Evolutionary conservation across 1,139 yeast species (phyloP).

Genomic region (Hemisphaericaspora xylanilytica): DNA sequence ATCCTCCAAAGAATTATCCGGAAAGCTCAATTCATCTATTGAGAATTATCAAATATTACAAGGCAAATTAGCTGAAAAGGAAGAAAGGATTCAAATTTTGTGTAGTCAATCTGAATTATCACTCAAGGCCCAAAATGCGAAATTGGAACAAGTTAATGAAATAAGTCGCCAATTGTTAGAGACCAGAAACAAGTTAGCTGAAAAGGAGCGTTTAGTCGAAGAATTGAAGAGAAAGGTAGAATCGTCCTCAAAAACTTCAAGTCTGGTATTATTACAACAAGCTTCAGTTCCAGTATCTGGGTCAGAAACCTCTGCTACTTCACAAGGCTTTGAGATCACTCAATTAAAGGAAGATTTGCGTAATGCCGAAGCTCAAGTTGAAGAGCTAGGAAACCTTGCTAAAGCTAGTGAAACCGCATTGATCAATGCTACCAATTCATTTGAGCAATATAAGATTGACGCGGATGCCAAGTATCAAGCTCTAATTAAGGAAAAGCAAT

Average conservation of each 20-base stretch:
- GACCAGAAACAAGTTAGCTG: conserved; percentile 38
- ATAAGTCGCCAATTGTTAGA: conserved; percentile 42
- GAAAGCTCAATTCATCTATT: conserved; percentile 49
- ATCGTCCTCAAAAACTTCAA: conserved; percentile 5
- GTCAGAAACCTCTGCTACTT: conserved; percentile 4
- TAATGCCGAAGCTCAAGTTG: conserved; percentile 38
- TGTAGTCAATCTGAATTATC: conserved; percentile 56
- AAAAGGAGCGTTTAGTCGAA: conserved; percentile 27
- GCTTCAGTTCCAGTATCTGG: conserved; percentile 5
- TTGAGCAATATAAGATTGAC: conserved; percentile 33
- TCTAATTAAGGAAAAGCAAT: conserved; percentile 24
- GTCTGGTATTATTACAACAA: conserved; percentile 6
- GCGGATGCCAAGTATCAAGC: conserved; percentile 21
- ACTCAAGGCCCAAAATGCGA: conserved; percentile 60
- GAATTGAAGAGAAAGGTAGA: conserved; percentile 24
- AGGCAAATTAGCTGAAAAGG: conserved; percentile 49
- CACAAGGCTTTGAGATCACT: conserved; percentile 25
- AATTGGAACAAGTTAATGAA: conserved; percentile 61
- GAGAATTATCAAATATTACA: conserved; percentile 53
- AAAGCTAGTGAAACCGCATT: conserved; percentile 44
- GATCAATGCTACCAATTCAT: conserved; percentile 36
- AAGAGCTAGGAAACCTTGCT: conserved; percentile 38
- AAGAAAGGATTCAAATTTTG: conserved; percentile 45
- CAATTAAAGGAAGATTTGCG: conserved; percentile 37
- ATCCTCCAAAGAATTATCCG: conserved; percentile 49